Percentiles rank a stretch among this genome's conserved stretches.
These are phyloP conservation scores for Hydnum rufescens DNA, from an alignment of 768 basidiomycete genomes.

Conservation along the genomic window DNA sequence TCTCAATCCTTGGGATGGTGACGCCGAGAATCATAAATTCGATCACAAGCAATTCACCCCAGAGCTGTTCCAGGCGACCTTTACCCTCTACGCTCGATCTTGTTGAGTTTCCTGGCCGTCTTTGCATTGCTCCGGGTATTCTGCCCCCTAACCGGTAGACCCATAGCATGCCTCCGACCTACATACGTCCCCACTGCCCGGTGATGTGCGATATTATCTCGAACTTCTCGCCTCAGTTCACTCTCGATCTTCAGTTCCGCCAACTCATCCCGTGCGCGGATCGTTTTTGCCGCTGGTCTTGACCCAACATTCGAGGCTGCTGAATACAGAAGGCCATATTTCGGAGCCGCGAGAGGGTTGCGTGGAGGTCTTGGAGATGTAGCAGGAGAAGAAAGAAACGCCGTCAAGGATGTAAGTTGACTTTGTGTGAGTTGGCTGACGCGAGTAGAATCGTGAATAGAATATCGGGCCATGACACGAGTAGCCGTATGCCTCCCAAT, in stretches of 20 bases:
- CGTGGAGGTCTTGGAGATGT: constrained; percentile 7
- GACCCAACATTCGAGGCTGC: not conserved
- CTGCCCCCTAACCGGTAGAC: constrained; percentile 92
- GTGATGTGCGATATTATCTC: constrained; percentile 85
- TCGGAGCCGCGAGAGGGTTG: not conserved
- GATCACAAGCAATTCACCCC: no score
- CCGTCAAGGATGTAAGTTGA: constrained; percentile 81
- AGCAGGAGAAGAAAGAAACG: constrained; percentile 79
- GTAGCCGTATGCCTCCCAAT: constrained; percentile 55
- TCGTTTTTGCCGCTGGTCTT: constrained; percentile 18
- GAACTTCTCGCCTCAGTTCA: constrained; percentile 60
- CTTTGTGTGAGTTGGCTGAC: constrained; percentile 64
- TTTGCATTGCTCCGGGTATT: constrained; percentile 77
- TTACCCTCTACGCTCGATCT: constrained; percentile 35
- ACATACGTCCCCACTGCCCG: constrained; percentile 87
- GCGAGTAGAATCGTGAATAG: constrained; percentile 71
- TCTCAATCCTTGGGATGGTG: no score
- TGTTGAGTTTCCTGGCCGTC: constrained; percentile 83
- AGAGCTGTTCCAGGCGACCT: no score
- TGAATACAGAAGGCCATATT: not conserved
- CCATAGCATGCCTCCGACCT: constrained; percentile 84
- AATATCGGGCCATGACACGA: constrained; percentile 76
- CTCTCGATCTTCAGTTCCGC: constrained; percentile 67
- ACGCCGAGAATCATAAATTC: no score
- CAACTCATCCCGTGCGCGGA: constrained; percentile 32